phyloP scores from a whole-genome alignment of 768 basidiomycete species.

The Serendipita sp. region DNA sequence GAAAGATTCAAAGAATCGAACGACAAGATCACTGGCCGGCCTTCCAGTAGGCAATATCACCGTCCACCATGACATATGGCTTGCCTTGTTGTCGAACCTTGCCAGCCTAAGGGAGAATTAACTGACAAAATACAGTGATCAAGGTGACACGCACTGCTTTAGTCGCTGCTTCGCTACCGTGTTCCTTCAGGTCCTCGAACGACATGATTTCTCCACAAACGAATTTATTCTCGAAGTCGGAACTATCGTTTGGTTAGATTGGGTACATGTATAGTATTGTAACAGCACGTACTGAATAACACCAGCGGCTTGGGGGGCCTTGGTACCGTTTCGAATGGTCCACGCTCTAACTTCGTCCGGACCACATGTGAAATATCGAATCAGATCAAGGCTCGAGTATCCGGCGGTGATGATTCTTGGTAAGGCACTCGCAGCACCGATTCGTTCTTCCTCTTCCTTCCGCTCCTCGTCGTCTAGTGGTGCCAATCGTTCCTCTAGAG shows the following conservation, averaged over 20 bases:
- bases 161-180: conserved; percentile 79
- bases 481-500: conserved; percentile 81
- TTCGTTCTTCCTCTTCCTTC: conserved; percentile 63
- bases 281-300: conserved; percentile 70
- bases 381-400: conserved; percentile 79
- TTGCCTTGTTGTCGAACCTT: conserved; percentile 94
- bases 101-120: conserved; percentile 31
- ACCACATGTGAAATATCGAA: conserved; percentile 94
- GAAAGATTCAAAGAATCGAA: background rate
- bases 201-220: conserved; percentile 96
- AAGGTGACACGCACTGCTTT: conserved; percentile 45
- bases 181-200: conserved; percentile 77
- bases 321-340: conserved; percentile 88
- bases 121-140: background rate
- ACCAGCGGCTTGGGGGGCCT: conserved; percentile 94
- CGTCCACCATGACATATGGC: conserved; percentile 83
- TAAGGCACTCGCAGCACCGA: conserved; percentile 58
- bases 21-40: conserved; percentile 32
- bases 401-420: conserved; percentile 94
- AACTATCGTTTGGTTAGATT: conserved; percentile 28
- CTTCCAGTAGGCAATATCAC: conserved; percentile 90
- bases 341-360: conserved; percentile 95
- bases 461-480: conserved; percentile 42
- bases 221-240: conserved; percentile 96
- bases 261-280: background rate